Evolutionary conservation across 345 rosid species (phyloP).

Genomic region (Draba incana): DNA sequence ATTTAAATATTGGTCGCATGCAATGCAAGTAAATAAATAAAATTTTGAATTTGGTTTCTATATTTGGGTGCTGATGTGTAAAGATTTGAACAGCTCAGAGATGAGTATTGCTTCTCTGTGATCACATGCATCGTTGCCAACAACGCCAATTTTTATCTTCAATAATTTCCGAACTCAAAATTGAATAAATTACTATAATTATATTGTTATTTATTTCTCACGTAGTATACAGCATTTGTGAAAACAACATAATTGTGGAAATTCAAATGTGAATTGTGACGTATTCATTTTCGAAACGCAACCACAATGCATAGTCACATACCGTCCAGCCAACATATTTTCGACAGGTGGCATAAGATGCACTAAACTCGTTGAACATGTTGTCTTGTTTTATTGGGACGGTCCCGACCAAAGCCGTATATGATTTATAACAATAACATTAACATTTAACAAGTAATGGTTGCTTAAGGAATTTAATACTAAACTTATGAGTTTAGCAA

Average conservation of each 20-base stretch:
- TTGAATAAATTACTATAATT: not conserved
- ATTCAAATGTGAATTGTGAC: conserved; percentile 4
- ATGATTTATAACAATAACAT: not conserved
- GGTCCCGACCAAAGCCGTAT: conserved; percentile 40
- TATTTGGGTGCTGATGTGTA: conserved; percentile 24
- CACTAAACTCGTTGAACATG: conserved; percentile 18
- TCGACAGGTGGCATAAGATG: conserved; percentile 15
- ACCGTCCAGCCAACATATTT: conserved; percentile 27
- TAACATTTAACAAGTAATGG: not conserved
- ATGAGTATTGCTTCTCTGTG: conserved; percentile 20
- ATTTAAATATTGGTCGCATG: not conserved
- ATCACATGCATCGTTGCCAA: conserved; percentile 38
- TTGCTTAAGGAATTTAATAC: not conserved
- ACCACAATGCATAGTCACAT: conserved; percentile 24
- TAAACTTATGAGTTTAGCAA: not conserved
- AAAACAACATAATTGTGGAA: conserved; percentile 23
- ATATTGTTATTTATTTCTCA: not conserved
- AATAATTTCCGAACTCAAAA: not conserved
- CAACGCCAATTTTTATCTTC: conserved; percentile 7
- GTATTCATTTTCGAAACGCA: conserved; percentile 31
- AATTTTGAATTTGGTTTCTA: not conserved
- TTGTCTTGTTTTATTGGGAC: conserved; percentile 31
- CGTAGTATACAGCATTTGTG: conserved; percentile 6
- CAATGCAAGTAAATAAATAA: not conserved
- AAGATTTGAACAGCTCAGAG: conserved; percentile 33